Percentiles rank a stretch among this genome's conserved stretches.
These are phyloP conservation scores for Lactifluus subvellereus DNA, from an alignment of 768 basidiomycete genomes.

Conservation along the genomic window DNA sequence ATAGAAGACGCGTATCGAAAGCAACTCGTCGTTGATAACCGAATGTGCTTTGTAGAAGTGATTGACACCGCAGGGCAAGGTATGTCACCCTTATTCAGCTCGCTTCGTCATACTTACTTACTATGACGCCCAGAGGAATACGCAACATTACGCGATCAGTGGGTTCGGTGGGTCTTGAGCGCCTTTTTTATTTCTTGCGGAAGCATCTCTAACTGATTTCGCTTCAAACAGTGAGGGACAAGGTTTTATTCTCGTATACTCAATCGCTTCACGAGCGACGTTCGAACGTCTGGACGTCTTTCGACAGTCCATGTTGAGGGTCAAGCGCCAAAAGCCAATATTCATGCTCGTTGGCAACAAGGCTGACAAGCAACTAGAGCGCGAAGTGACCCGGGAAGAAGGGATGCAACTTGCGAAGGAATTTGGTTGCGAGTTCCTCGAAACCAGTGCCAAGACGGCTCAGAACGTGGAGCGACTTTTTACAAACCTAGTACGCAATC, in stretches of 20 bases:
- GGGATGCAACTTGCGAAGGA: slow-evolving; percentile 73
- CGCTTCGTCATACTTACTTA: slow-evolving; percentile 22
- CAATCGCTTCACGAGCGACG: slow-evolving; percentile 88
- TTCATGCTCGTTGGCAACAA: slow-evolving; percentile 98
- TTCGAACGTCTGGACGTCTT: slow-evolving; percentile 89
- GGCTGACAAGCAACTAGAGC: slow-evolving; percentile 83
- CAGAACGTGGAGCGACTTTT: slow-evolving; percentile 90
- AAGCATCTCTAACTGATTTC: slow-evolving; percentile 18
- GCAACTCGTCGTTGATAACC: slow-evolving; percentile 89
- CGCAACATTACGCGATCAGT: slow-evolving; percentile 92
- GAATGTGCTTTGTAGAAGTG: slow-evolving; percentile 94
- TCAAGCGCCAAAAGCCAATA: slow-evolving; percentile 78
- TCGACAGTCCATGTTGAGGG: slow-evolving; percentile 83
- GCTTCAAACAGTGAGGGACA: slow-evolving; percentile 71
- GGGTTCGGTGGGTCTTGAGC: slow-evolving; percentile 74
- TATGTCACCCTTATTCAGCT: slow-evolving; percentile 35
- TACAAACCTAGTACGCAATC: slow-evolving; percentile 75
- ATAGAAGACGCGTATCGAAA: slow-evolving; percentile 98
- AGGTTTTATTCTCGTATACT: slow-evolving; percentile 97
- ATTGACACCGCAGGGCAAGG: slow-evolving; percentile 98
- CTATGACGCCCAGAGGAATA: slow-evolving; percentile 73
- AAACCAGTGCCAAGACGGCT: slow-evolving; percentile 95
- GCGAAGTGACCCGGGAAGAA: slow-evolving; percentile 89
- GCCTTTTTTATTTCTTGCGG: slow-evolving; percentile 13
- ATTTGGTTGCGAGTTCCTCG: slow-evolving; percentile 90